Evolutionary conservation across 345 rosid genomes (phyloP).

Genomic region (Arabis alpina): DNA sequence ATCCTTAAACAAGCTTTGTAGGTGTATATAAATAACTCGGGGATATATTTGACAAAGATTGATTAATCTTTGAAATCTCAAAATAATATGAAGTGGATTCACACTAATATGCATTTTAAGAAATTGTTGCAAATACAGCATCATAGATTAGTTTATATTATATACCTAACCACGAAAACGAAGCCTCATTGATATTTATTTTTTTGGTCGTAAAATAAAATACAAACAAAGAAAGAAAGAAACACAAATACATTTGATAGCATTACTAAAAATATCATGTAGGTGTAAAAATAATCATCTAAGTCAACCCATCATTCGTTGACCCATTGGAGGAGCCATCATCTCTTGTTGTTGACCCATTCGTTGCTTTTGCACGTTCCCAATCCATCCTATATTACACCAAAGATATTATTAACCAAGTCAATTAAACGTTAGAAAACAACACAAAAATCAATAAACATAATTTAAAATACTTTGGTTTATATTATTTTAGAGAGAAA

Average conservation of each 20-base stretch:
- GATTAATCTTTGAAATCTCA: no score
- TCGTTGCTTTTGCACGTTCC: slow-evolving; percentile 35
- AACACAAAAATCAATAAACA: background rate
- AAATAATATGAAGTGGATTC: no score
- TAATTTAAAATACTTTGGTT: background rate
- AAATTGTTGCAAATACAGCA: no score
- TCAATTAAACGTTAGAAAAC: background rate
- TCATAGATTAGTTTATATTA: no score
- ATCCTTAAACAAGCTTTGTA: background rate
- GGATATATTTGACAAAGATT: no score
- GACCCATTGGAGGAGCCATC: slow-evolving; percentile 46
- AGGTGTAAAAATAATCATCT: background rate
- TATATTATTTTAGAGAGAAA: background rate
- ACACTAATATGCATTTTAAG: no score
- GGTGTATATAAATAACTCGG: no score
- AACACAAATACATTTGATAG: no score
- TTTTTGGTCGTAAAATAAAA: no score
- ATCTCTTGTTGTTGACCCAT: slow-evolving; percentile 38
- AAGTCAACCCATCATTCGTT: slow-evolving; percentile 44
- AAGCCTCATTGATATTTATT: no score
- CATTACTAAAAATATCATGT: slow-evolving; percentile 1
- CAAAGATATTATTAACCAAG: background rate
- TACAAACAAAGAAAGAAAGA: no score
- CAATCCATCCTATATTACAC: slow-evolving; percentile 40
- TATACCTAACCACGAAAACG: no score